Base-by-base conservation (phyloP, 805 yeast genomes). In the Candida rishiriensis region DNA sequence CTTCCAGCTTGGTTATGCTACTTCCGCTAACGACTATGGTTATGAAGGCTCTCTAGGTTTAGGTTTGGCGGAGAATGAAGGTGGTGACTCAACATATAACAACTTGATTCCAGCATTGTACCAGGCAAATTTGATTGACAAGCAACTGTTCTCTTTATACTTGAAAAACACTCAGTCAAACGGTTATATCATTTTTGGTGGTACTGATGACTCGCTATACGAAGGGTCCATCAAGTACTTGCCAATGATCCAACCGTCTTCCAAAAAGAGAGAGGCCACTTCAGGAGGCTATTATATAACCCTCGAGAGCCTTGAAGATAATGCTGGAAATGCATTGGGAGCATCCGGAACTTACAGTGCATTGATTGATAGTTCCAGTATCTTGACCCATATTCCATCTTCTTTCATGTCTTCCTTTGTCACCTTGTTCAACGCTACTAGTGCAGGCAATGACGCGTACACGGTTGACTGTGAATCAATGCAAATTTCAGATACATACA, bases 341-440 rank as follows among this genome's bases (percentile, higher is more conserved):
- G 17, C 34, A 28, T 11, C 46, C 10, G 44, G 48, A 17, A 15
- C 40, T 21, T 44, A 54, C 41, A 38, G 33, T 39, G 81, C 76
- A 3, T 59, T 76, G 26, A 58, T 81, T 29, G 85, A 81, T 57
- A 70, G 82, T 1, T 82, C 85, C 15, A 69, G 83, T 7, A 69
- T 82, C 7, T 58, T 72, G 29, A 59, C 76, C 9, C 76, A 74
- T 53, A 61, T 80, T 31, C 83, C 85, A 5, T 31, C 47, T 2
- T 47, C 42, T 6, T 49, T 70, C n/a, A 14, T 52, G 29, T 10
- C 39, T 2, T 31, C 29, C 14, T 41, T 59, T 10, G 49, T 42
- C 2, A 31, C 41, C 10, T 48, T 43, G n/a, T 34, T 56, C 30
- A 42, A 42, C 36, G 60, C 51, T 8, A 46, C 42, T 9, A 42